Base-by-base conservation (phyloP, 2,329 filamentous ascomycete genomes). In the Colletotrichum sidae region DNA sequence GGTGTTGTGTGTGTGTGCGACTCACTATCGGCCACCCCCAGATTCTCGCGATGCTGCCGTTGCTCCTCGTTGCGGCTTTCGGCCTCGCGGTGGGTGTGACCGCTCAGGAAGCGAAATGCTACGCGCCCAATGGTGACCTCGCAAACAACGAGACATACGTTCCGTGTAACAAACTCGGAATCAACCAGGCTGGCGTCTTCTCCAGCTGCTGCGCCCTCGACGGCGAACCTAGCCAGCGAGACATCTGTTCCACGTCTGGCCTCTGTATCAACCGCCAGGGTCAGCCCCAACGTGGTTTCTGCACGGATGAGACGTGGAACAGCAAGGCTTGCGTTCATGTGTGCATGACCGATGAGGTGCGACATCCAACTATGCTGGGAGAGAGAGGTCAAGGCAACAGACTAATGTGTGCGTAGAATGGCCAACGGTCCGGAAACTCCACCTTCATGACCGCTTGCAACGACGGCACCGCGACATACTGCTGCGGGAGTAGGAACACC, bases 131-230 rank as follows among this genome's bases (percentile, higher is more conserved):
- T 34, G 74, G 74, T 38, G 58, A 65, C 12, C 9, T 69, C 8
- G 74, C 72, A 17, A 71, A 75, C 59, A 67, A 67, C 2, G 68
- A 72, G 11, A 74, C 70, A 2, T 72, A 74, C 50, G 71, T 75
- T 6, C 73, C 74, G 2, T 76, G 74, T 65, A 76, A 76, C 63
- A 75, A 75, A 56, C 71, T 75, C 10, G 74, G 74, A 8, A 74
- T 75, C 52, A 68, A 68, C 13, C 70, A 74, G 63, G 52, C 63
- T 2, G 73, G 72, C 45, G 67, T 75, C 39, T 70, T 71, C 50
- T 76, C 75, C 2, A 74, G 70, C 50, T 76, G 75, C 45, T 76
- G 75, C 55, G 68, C 68, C 11, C 64, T 76, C 2, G 72, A 74
- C 53, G 73, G 73, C 15, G 56, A 68, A 3, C 39, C 69, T 1